Evolutionary conservation across 768 basidiomycete species (phyloP).

Genomic region (Phanerochaete sordida): DNA sequence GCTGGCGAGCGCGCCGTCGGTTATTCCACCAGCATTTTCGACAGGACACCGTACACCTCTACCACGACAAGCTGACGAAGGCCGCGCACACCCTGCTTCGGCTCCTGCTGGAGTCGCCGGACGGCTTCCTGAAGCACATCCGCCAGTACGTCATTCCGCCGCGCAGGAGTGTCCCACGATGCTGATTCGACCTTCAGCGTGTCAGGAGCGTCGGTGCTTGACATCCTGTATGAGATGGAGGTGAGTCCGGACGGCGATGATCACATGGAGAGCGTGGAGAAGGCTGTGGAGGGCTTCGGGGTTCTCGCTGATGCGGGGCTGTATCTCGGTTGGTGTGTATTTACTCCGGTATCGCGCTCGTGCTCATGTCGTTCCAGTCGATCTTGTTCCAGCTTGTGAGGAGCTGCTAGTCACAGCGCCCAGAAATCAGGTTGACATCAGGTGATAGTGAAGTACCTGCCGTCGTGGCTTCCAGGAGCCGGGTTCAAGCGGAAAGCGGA

Average conservation of each 20-base stretch:
- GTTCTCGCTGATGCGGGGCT: slow-evolving; percentile 8
- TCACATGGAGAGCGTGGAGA: slow-evolving; percentile 11
- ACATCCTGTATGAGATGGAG: slow-evolving; percentile 14
- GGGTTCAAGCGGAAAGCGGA: slow-evolving; percentile 14
- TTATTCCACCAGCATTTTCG: slow-evolving; percentile 3
- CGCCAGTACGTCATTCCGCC: background rate
- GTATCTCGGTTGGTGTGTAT: slow-evolving; percentile 12
- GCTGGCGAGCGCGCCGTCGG: slow-evolving; percentile 5
- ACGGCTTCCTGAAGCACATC: background rate
- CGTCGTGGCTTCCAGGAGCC: slow-evolving; percentile 20
- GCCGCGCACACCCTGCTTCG: background rate
- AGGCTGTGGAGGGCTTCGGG: slow-evolving; percentile 1
- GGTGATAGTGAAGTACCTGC: slow-evolving; percentile 13
- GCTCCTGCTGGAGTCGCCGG: background rate
- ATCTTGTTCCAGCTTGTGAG: slow-evolving; percentile 6
- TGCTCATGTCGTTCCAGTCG: slow-evolving; percentile 6
- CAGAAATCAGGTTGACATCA: background rate
- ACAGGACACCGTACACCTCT: background rate
- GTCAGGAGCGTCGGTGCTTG: slow-evolving; percentile 11
- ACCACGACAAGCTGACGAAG: background rate
- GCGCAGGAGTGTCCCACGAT: too few relatives aligned
- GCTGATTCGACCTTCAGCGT: slow-evolving; percentile 2
- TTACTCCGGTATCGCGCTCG: too few relatives aligned
- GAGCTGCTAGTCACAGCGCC: background rate
- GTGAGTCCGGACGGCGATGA: slow-evolving; percentile 12